These are phyloP conservation scores for Incumbomyces lentus DNA, from an alignment of 2,329 filamentous ascomycete genomes.

Conservation along the genomic window DNA sequence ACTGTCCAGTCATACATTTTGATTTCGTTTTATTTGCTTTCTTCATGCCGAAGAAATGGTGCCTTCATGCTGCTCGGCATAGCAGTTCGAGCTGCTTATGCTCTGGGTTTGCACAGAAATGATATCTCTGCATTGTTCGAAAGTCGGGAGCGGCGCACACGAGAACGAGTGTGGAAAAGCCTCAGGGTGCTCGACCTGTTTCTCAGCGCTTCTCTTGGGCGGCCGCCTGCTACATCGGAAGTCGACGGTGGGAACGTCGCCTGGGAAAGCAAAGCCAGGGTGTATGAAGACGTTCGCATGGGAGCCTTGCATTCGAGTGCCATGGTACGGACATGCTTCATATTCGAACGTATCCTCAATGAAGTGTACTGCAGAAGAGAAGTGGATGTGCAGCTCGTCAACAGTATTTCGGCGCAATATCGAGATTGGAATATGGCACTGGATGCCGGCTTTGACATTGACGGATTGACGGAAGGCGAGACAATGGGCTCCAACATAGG, in stretches of 20 bases:
- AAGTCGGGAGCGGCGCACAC: slow-evolving; percentile 28
- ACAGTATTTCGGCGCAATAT: slow-evolving; percentile 33
- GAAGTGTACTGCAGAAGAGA: slow-evolving; percentile 35
- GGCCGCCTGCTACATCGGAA: slow-evolving; percentile 44
- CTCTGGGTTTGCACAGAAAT: slow-evolving; percentile 42
- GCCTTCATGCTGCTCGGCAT: slow-evolving; percentile 44
- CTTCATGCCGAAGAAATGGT: slow-evolving; percentile 42
- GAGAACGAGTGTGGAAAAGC: slow-evolving; percentile 45
- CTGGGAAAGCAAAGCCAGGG: slow-evolving; percentile 18
- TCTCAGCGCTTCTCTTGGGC: slow-evolving; percentile 41
- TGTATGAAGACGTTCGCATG: slow-evolving; percentile 34
- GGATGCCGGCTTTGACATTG: slow-evolving; percentile 36
- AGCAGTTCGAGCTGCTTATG: slow-evolving; percentile 42
- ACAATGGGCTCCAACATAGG: slow-evolving; percentile 22
- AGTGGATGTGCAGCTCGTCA: slow-evolving; percentile 32
- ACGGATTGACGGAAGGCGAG: slow-evolving; percentile 29
- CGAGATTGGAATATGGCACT: slow-evolving; percentile 32
- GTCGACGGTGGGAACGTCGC: slow-evolving; percentile 29
- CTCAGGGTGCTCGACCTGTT: slow-evolving; percentile 43
- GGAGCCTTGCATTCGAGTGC: slow-evolving; percentile 30
- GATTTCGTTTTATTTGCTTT: slow-evolving; percentile 43
- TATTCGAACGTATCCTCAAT: slow-evolving; percentile 33
- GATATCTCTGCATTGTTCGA: slow-evolving; percentile 44
- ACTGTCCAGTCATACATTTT: slow-evolving; percentile 43
- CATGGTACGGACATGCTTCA: slow-evolving; percentile 34